Percentiles rank a stretch among this genome's conserved stretches.
phyloP scores from a whole-genome alignment of 1,284 basidiomycete species.

The Trichosporon sp. region DNA sequence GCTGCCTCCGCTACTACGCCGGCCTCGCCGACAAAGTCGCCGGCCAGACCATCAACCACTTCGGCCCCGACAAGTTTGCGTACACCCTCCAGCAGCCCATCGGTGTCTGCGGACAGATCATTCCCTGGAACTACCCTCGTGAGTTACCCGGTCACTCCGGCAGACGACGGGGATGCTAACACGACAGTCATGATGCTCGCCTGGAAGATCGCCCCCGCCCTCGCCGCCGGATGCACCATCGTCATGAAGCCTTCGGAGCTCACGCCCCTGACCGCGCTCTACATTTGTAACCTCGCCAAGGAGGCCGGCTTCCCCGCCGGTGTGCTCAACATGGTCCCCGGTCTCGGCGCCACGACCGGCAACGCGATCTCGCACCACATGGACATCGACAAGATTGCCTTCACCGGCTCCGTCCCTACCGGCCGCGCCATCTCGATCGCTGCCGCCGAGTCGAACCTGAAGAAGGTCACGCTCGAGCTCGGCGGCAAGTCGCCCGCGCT shows the following conservation, averaged over 20 bases:
- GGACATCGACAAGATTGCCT: constrained; percentile 69
- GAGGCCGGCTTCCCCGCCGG: constrained; percentile 75
- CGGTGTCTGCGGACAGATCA: constrained; percentile 83
- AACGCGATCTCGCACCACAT: constrained; percentile 71
- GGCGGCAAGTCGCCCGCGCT: constrained; percentile 55
- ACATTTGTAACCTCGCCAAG: constrained; percentile 51
- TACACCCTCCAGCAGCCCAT: constrained; percentile 90
- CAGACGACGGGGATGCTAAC: not conserved
- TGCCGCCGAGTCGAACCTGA: constrained; percentile 77
- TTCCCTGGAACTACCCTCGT: constrained; percentile 46
- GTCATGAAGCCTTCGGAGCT: constrained; percentile 73
- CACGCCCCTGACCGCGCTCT: constrained; percentile 79
- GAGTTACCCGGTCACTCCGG: constrained; percentile 28
- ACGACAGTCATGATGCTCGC: constrained; percentile 66
- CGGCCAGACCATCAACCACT: constrained; percentile 49
- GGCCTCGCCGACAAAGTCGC: constrained; percentile 64
- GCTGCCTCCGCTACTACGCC: constrained; percentile 73
- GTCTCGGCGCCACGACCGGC: constrained; percentile 76
- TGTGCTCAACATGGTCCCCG: constrained; percentile 83
- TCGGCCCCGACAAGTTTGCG: constrained; percentile 62
- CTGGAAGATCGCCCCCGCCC: constrained; percentile 86
- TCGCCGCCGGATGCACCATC: constrained; percentile 59
- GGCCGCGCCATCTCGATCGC: constrained; percentile 81
- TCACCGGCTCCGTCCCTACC: constrained; percentile 64
- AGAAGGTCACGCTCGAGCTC: constrained; percentile 59